These are phyloP conservation scores for Endogone sp. DNA, from an alignment of 192 early-diverging fungal genomes.

Conservation along the genomic window DNA sequence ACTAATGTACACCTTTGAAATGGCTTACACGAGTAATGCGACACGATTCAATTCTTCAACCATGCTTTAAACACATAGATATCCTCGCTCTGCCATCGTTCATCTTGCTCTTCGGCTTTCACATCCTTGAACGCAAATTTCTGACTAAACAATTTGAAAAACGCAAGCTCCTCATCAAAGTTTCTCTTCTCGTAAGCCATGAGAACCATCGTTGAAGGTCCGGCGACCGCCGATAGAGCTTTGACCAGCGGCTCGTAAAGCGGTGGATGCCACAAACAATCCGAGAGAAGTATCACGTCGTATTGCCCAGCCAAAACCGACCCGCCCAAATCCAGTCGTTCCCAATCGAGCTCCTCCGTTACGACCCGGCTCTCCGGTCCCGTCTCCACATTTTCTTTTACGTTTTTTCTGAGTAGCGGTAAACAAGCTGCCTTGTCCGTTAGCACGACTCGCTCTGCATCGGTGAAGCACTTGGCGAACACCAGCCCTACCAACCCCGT, in stretches of 20 bases:
- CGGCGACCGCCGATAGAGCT: conserved; percentile 15
- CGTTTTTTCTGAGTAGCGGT: conserved; percentile 37
- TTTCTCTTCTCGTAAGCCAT: conserved; percentile 33
- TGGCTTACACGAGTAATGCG: neutral
- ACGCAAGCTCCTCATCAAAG: conserved; percentile 30
- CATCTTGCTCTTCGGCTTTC: conserved; percentile 28
- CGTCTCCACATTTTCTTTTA: conserved; percentile 13
- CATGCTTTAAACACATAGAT: conserved; percentile 24
- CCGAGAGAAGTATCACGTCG: conserved; percentile 24
- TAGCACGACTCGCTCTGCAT: conserved; percentile 25
- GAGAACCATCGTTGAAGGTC: conserved; percentile 1
- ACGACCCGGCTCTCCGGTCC: conserved; percentile 5
- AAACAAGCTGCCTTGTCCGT: conserved; percentile 44
- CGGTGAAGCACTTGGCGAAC: conserved; percentile 21
- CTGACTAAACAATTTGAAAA: conserved; percentile 26
- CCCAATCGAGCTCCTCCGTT: conserved; percentile 25
- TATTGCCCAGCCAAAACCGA: neutral
- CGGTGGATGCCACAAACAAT: conserved; percentile 29
- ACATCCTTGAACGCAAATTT: conserved; percentile 26
- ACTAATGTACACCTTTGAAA: too few species aligned
- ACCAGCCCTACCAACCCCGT: conserved; percentile 54
- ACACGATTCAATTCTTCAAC: neutral
- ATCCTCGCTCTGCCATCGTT: conserved; percentile 32
- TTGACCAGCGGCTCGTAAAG: conserved; percentile 17
- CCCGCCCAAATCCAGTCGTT: conserved; percentile 16